Conservation (phyloP, 2,329 filamentous ascomycete genomes). For the Nemania serpens region DNA sequence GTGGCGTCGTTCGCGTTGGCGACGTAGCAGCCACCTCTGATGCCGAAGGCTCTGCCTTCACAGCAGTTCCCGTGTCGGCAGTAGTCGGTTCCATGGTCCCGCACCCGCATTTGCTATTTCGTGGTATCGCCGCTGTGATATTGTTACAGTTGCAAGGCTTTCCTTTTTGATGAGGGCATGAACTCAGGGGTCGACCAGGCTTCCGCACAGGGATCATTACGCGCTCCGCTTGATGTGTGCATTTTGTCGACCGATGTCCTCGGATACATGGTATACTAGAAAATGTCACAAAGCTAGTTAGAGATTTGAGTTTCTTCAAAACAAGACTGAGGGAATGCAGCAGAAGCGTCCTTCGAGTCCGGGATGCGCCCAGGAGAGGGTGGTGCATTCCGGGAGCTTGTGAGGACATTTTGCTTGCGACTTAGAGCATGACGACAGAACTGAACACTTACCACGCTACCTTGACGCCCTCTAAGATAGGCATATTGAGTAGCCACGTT, state of each 20-base stretch:
- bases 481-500: conserved; percentile 54
- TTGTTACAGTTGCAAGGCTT: conserved; percentile 65
- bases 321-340: background rate
- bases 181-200: conserved; percentile 71
- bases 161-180: conserved; percentile 68
- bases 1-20: conserved; percentile 40
- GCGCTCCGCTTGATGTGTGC: conserved; percentile 69
- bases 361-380: background rate
- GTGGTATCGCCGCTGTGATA: conserved; percentile 67
- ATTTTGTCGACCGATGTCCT: conserved; percentile 77
- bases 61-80: conserved; percentile 22
- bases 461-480: conserved; percentile 70
- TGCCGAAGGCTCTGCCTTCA: conserved; percentile 29
- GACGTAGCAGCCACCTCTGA: conserved; percentile 43
- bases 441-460: conserved; percentile 69
- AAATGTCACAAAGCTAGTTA: conserved; percentile 17
- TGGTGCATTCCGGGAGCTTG: background rate
- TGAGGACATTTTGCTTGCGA: background rate
- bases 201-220: conserved; percentile 73
- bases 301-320: conserved; percentile 18
- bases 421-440: background rate
- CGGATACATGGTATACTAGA: conserved; percentile 73
- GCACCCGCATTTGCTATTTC: conserved; percentile 61
- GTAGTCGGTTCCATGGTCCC: conserved; percentile 37
- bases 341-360: background rate